Percentiles rank a stretch among this genome's conserved stretches.
Conservation (phyloP, 495 filamentous ascomycete genomes). For the Symbiotaphrina buchneri region DNA sequence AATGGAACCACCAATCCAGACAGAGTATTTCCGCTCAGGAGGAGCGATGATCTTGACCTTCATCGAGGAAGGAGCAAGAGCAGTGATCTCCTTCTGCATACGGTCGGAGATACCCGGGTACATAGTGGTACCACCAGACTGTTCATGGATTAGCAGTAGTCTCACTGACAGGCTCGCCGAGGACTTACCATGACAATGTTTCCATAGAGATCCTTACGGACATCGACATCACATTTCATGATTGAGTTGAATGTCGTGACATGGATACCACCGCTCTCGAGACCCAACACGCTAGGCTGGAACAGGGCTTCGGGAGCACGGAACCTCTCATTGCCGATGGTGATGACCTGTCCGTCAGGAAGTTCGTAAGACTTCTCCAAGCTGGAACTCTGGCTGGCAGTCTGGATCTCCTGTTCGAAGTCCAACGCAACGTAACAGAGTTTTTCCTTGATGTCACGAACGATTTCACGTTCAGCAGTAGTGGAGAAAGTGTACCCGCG, state of each 20-base stretch:
- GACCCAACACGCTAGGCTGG: conserved; percentile 94
- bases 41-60: conserved; percentile 65
- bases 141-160: background rate
- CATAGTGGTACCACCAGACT: conserved; percentile 98
- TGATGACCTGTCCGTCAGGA: conserved; percentile 98
- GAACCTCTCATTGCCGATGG: conserved; percentile 99
- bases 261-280: conserved; percentile 96
- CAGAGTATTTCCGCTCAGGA: conserved; percentile 65
- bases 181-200: conserved; percentile 96
- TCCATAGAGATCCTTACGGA: conserved; percentile 97
- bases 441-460: conserved; percentile 99
- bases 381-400: conserved; percentile 90
- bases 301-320: conserved; percentile 98
- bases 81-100: conserved; percentile 99
- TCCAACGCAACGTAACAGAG: conserved; percentile 98
- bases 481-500: conserved; percentile 98
- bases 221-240: conserved; percentile 99
- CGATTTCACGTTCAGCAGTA: conserved; percentile 99
- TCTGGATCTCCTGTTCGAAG: conserved; percentile 99
- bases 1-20: conserved; percentile 99
- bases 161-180: background rate
- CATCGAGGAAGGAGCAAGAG: conserved; percentile 90
- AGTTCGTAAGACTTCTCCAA: conserved; percentile 99
- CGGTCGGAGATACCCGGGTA: conserved; percentile 99
- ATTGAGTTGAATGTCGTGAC: conserved; percentile 99